Evolutionary conservation across 2,329 filamentous ascomycete genomes (phyloP).

Genomic region (Penicillium sp.): DNA sequence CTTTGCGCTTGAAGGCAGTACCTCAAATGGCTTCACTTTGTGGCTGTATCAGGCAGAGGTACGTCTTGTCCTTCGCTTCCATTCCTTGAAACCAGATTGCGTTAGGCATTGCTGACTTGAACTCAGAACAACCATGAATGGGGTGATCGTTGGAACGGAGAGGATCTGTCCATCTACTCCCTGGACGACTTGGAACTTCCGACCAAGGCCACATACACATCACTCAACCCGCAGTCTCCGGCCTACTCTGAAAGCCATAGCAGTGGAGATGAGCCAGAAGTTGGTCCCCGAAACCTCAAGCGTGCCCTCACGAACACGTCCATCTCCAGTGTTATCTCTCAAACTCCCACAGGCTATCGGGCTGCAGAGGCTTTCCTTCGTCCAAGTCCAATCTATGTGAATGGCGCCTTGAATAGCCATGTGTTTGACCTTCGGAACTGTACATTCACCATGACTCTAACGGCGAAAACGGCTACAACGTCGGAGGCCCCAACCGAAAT

Average conservation of each 20-base stretch:
- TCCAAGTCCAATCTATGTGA: conserved; percentile 74
- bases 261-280: conserved; percentile 47
- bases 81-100: neutral
- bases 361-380: conserved; percentile 93
- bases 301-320: conserved; percentile 61
- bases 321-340: conserved; percentile 59
- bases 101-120: neutral
- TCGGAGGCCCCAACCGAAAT: conserved; percentile 75
- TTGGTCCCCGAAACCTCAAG: conserved; percentile 76
- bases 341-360: conserved; percentile 69
- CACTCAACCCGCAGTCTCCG: conserved; percentile 46
- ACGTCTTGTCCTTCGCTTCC: conserved; percentile 20
- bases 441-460: conserved; percentile 71
- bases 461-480: conserved; percentile 59
- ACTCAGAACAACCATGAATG: conserved; percentile 77
- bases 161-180: conserved; percentile 90
- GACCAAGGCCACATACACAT: conserved; percentile 32
- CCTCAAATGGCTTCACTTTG: conserved; percentile 80
- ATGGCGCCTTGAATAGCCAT: conserved; percentile 69
- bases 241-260: conserved; percentile 57
- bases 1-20: conserved; percentile 82
- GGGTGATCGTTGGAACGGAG: conserved; percentile 96
- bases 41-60: conserved; percentile 82
- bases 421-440: conserved; percentile 82
- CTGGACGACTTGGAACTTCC: conserved; percentile 70